Evolutionary conservation across 495 filamentous ascomycete genomes (phyloP), one percentile per base, ranked within the genome.

Genomic region (Annulohypoxylon stygium): DNA sequence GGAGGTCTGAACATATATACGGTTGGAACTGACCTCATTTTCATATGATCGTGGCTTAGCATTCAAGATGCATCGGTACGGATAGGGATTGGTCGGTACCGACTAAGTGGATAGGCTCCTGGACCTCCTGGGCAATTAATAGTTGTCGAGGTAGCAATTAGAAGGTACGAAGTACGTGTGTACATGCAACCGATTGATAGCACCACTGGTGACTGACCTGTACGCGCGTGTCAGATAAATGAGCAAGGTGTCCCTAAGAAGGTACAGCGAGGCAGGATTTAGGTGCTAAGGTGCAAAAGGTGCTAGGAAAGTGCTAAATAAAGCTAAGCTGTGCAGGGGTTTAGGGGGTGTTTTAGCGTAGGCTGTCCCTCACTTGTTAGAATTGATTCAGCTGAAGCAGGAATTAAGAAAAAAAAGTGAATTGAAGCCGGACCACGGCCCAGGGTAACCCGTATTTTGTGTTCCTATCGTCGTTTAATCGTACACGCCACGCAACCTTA

Each of bases 401-500:
- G 62, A 69, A 20, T 30, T 45, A 18, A 4, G 51, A 59, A 41
- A 65, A 10, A 58, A 59, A 41, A 65, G 39, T 67, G 58, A 74
- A 74, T 63, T 64, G 57, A 65, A 67, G 71, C 54, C 71, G 67
- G 67, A 67, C 33, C 57, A 61, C 71, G 62, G 67, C 23, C 71
- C 67, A 74, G 71, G 71, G 57, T 67, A 74, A 33, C 50, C 66
- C 57, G 67, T 70, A 74, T 67, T 70, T 65, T 26, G 50, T 67
- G 51, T 54, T 30, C 50, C 68, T 70, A 75, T 75, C 63, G 57
- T 68, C 62, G 61, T 70, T 39, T 54, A 66, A 72, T 75, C 64
- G 65, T 73, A 71, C 67, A 75, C 58, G 72, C 72, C 72, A 74
- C 71, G 71, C 72, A 75, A 74, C 25, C 50, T 23, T 50, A 66